Conservation (phyloP, 1,284 basidiomycete genomes). For the Cystobasidium slooffiae region DNA sequence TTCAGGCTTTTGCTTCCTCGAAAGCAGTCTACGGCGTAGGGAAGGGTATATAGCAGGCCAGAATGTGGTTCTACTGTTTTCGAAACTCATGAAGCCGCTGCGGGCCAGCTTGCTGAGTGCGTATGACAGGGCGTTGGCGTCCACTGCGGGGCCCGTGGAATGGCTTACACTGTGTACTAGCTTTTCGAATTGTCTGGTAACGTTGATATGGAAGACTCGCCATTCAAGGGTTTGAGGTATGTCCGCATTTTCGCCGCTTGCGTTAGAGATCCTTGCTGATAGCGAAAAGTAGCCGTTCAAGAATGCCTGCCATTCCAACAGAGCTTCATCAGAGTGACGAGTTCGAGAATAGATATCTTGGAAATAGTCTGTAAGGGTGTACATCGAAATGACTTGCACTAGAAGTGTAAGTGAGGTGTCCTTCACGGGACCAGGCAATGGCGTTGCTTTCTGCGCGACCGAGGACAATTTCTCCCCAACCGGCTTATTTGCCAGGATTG, state of each 20-base stretch:
- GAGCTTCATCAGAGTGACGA: neutral
- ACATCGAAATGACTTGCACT: neutral
- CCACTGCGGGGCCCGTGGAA: neutral
- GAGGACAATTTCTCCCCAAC: conserved; percentile 1
- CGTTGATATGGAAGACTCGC: conserved; percentile 15
- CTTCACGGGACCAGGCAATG: conserved; percentile 3
- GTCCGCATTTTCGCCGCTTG: neutral
- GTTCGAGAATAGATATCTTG: neutral
- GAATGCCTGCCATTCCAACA: conserved; percentile 39
- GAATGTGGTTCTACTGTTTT: conserved; percentile 7
- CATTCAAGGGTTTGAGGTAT: conserved; percentile 16
- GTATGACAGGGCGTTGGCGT: neutral
- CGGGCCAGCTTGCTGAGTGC: conserved; percentile 20
- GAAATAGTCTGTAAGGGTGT: neutral
- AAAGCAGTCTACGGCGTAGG: conserved; percentile 5
- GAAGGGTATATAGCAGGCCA: conserved; percentile 27
- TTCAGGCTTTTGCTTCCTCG: neutral
- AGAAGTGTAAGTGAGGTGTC: neutral
- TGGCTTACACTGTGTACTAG: neutral
- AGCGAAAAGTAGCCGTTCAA: conserved; percentile 16
- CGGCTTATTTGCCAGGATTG: conserved; percentile 10
- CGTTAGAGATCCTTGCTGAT: conserved; percentile 30
- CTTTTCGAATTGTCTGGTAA: neutral
- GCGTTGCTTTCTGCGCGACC: neutral
- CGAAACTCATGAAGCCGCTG: conserved; percentile 23